Evolutionary conservation across 106 monocot genomes (phyloP).

Genomic region (Amphibolis antarctica): DNA sequence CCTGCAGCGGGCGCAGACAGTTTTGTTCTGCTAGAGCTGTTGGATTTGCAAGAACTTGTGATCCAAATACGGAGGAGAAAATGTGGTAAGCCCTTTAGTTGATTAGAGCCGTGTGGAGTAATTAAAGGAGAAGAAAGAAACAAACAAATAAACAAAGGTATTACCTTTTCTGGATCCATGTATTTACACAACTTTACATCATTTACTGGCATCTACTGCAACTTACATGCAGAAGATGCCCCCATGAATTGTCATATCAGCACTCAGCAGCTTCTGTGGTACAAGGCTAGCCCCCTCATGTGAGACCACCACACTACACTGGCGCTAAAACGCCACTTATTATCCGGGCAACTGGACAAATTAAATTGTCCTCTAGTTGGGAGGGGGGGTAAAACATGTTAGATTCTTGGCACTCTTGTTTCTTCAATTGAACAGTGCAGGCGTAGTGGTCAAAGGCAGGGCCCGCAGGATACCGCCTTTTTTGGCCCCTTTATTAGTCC

Average conservation of each 20-base stretch:
- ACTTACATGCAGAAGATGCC: slow-evolving; percentile 2
- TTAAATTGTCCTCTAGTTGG: background rate
- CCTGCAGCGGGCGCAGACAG: background rate
- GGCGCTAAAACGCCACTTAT: background rate
- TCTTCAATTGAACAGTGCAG: background rate
- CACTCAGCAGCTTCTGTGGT: slow-evolving; percentile 4
- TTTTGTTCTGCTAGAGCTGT: background rate
- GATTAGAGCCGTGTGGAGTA: too few species aligned
- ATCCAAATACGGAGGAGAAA: background rate
- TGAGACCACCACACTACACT: slow-evolving; percentile 3
- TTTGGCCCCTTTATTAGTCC: background rate
- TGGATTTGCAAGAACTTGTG: background rate
- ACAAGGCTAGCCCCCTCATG: background rate
- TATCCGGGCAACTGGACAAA: background rate
- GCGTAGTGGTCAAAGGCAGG: background rate
- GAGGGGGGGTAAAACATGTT: too few species aligned
- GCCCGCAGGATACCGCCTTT: background rate
- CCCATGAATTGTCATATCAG: slow-evolving; percentile 12
- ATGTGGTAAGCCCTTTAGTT: too few species aligned
- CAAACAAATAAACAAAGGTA: too few species aligned
- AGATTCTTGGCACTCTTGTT: background rate
- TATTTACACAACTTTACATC: too few species aligned
- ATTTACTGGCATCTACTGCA: background rate
- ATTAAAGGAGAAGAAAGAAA: background rate
- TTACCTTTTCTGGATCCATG: too few species aligned